These are phyloP conservation scores for Saccharomyces hybrid DNA, from an alignment of 1,139 yeast species.

Conservation along the genomic window DNA sequence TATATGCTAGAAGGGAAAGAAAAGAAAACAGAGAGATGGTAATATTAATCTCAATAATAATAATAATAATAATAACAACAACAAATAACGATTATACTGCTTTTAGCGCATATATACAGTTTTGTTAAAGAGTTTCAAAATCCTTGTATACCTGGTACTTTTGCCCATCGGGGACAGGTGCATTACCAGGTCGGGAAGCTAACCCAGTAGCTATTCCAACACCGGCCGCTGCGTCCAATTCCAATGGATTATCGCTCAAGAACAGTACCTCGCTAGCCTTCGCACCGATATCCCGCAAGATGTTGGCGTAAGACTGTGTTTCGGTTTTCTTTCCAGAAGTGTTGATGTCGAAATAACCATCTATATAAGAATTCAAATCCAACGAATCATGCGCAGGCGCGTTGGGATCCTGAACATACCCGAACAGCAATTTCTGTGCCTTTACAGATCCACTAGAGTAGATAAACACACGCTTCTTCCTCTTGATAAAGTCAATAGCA, in stretches of 20 bases:
- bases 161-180: slow-evolving; percentile 36
- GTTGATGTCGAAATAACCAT: slow-evolving; percentile 77
- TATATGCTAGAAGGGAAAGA: not conserved
- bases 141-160: slow-evolving; percentile 10
- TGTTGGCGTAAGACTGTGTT: slow-evolving; percentile 48
- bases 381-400: slow-evolving; percentile 11
- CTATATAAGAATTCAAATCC: slow-evolving; percentile 48
- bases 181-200: slow-evolving; percentile 74
- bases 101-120: not conserved
- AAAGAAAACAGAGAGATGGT: not conserved
- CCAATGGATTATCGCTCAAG: slow-evolving; percentile 65
- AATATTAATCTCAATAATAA: not conserved
- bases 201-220: slow-evolving; percentile 57
- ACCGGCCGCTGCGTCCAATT: slow-evolving; percentile 61
- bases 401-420: slow-evolving; percentile 42
- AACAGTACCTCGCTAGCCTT: slow-evolving; percentile 43
- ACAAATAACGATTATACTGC: not conserved
- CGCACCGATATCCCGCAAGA: slow-evolving; percentile 42
- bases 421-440: slow-evolving; percentile 75
- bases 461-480: slow-evolving; percentile 45
- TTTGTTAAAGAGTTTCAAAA: not conserved
- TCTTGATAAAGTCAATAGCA: slow-evolving; percentile 51
- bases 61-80: not conserved
- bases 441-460: slow-evolving; percentile 89
- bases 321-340: slow-evolving; percentile 73